phyloP scores from a whole-genome alignment of 495 filamentous ascomycete species.

The Amphirosellinia nigrospora region DNA sequence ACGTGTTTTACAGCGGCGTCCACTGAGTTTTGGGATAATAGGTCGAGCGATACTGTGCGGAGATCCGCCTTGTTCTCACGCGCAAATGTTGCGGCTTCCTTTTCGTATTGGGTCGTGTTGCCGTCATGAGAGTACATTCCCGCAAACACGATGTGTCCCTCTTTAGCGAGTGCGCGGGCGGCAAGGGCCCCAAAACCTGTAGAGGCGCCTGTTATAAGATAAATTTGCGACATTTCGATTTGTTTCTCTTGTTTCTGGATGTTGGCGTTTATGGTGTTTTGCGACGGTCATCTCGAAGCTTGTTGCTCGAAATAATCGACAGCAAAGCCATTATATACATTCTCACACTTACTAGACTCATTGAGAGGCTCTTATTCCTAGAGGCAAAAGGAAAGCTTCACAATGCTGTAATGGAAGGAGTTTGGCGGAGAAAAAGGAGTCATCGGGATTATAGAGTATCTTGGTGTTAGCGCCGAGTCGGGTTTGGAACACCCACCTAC shows the following conservation, averaged over 20 bases:
- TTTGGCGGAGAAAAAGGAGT: not conserved
- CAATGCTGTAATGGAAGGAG: not conserved
- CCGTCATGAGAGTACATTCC: conserved; percentile 34
- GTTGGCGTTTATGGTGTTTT: not conserved
- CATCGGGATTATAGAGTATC: conserved; percentile 16
- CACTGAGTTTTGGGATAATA: conserved; percentile 30
- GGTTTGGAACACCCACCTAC: not conserved
- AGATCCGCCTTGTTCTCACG: conserved; percentile 30
- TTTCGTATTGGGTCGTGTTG: conserved; percentile 26
- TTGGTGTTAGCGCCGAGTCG: conserved; percentile 3
- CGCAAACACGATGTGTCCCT: conserved; percentile 35
- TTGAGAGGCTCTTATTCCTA: not conserved
- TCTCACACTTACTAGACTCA: not conserved
- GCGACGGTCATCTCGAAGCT: not conserved
- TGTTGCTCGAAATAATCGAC: not conserved
- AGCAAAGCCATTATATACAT: not conserved
- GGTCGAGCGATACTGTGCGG: conserved; percentile 30
- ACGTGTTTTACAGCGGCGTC: conserved; percentile 27
- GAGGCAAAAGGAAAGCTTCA: not conserved
- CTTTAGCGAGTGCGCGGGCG: conserved; percentile 31
- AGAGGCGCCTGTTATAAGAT: conserved; percentile 28
- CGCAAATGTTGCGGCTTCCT: conserved; percentile 20
- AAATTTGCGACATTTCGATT: conserved; percentile 23
- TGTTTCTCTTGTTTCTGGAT: not conserved
- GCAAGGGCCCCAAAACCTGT: conserved; percentile 29